Conservation (phyloP, 768 basidiomycete species). For the Macrolepiota fuliginosa region DNA sequence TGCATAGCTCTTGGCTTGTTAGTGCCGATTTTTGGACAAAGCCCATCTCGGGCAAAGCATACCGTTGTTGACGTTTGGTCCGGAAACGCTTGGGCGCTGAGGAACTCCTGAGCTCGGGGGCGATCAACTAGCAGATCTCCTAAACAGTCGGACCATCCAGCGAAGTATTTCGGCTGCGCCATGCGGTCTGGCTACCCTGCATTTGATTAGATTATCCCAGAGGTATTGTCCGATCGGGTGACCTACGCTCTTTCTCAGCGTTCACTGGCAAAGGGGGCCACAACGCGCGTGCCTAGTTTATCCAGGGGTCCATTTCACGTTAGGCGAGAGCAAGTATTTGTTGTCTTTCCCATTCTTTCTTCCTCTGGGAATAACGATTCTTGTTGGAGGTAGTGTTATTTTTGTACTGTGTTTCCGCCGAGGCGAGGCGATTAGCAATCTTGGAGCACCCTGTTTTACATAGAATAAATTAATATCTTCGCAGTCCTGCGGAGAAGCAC, state of each 20-base stretch:
- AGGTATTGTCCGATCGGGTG: background rate
- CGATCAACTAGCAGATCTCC: background rate
- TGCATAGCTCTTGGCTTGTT: background rate
- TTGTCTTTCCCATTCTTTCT: background rate
- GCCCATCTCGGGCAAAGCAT: too few species aligned
- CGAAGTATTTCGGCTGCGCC: background rate
- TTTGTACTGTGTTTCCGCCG: background rate
- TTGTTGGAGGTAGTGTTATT: background rate
- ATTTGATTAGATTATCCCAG: background rate
- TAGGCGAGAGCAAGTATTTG: background rate
- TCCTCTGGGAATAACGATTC: background rate
- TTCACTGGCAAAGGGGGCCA: background rate
- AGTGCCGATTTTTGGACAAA: too few species aligned
- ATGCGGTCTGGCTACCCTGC: background rate
- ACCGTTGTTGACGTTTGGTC: too few species aligned
- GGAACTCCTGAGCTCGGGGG: background rate
- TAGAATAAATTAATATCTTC: background rate
- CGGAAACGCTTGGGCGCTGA: too few species aligned
- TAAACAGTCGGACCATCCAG: background rate
- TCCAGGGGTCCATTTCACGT: background rate
- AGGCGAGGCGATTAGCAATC: background rate
- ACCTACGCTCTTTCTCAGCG: background rate
- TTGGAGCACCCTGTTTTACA: background rate
- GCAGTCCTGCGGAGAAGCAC: background rate
- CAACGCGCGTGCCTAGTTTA: background rate